Percentiles rank a stretch among this genome's conserved stretches.
Evolutionary conservation across 306 rosid species (phyloP).

Genomic region (Vicia villosa): DNA sequence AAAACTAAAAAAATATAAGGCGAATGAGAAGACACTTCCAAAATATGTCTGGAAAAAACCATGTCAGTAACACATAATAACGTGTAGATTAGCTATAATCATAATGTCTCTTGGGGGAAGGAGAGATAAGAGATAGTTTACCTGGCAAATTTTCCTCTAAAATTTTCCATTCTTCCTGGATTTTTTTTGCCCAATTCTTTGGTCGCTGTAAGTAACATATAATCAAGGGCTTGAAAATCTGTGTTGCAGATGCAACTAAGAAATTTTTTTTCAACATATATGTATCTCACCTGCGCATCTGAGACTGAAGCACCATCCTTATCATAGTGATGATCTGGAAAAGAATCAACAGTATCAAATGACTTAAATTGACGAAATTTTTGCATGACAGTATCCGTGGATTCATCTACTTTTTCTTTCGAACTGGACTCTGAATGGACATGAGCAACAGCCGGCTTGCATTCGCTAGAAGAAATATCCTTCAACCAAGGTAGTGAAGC

Average conservation of each 20-base stretch:
- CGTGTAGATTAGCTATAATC: background rate
- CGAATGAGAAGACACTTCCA: background rate
- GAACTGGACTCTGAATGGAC: conserved; percentile 48
- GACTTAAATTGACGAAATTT: conserved; percentile 54
- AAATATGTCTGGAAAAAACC: conserved; percentile 2
- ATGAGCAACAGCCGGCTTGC: conserved; percentile 35
- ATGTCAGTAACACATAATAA: background rate
- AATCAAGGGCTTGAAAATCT: conserved; percentile 19
- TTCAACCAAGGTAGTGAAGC: conserved; percentile 75
- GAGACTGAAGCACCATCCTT: conserved; percentile 42
- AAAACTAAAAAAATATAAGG: conserved; percentile 7
- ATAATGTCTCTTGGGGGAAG: background rate
- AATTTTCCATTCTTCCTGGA: conserved; percentile 85
- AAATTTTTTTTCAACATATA: conserved; percentile 15
- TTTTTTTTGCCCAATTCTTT: conserved; percentile 74
- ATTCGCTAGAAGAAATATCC: conserved; percentile 43
- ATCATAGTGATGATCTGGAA: conserved; percentile 61
- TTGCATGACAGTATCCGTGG: conserved; percentile 27
- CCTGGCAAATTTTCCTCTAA: conserved; percentile 79
- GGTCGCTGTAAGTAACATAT: conserved; percentile 45
- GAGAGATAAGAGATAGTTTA: conserved; percentile 28
- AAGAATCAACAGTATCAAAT: conserved; percentile 61
- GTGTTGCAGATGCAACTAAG: background rate
- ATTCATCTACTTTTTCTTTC: conserved; percentile 39
- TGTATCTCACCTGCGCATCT: conserved; percentile 50